Evolutionary conservation across 768 basidiomycete genomes (phyloP), one percentile per base, ranked within the genome.

Genomic region (Dioszegia crocea): DNA sequence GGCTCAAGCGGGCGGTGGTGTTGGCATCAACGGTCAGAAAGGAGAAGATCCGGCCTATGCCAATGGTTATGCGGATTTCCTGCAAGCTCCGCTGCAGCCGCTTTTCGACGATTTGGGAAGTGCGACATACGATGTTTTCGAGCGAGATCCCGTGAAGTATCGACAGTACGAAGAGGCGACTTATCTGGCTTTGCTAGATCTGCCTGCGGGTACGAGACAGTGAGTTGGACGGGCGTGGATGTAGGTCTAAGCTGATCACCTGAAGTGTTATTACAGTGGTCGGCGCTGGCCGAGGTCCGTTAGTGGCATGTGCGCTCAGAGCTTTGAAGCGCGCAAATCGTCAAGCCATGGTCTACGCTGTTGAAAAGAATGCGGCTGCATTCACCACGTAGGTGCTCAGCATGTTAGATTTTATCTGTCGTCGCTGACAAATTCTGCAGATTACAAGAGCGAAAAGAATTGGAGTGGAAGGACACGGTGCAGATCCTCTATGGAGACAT

Each of bases 71-170:
- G 89, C 90, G 71, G 96, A 98, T 76, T 96, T 86, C 77, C 80
- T 99, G 19, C 96, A 98, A 76, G 89, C 91, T 4, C 96, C 96
- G 1, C 77, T 98, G 52, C 93, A 96, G 82, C 96, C 96, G 23
- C 77, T 99, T 68, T 94, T 94, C 92, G 94, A 99, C 71, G 93
- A 99, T 78, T 78, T 99, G 56, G 90, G 89, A 71, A 93, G 91
- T 67, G 84, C 87, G 64, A 97, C 92, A 11, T 99, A 99, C 77
- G 91, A 98, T 73, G 91, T 90, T 2, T 99, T 99, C 70, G 96
- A 99, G 72, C 85, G 91, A 74, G 96, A 98, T 79, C 94, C 96
- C 2, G 86, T 98, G 60, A 99, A 99, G 77, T 99, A 99, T 74
- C 78, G 82, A 56, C 86, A 90, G 68, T 99, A 99, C 74, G 96